phyloP scores from a whole-genome alignment of 331 rosid species.

The Malus hybrid region DNA sequence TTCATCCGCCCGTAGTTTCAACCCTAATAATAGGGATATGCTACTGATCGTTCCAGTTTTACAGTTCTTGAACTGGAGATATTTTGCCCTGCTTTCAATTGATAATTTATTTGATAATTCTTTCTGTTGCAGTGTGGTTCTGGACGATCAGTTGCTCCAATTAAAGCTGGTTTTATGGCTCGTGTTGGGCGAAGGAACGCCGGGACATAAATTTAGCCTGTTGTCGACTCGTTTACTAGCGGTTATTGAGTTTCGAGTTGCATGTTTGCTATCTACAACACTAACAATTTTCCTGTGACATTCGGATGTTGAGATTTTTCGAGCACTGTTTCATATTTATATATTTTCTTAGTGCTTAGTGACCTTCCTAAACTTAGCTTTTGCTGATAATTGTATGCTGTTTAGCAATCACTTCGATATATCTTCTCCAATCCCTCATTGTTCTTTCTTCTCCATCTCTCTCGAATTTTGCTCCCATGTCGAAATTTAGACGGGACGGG shows the following conservation, averaged over 20 bases:
- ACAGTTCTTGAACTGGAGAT: neutral
- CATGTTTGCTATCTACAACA: neutral
- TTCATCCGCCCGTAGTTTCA: neutral
- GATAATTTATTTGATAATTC: neutral
- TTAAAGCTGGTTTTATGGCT: conserved; percentile 90
- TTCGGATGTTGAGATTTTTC: neutral
- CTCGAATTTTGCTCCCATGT: too few species aligned
- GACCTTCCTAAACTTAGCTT: neutral
- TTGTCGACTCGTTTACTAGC: conserved; percentile 3
- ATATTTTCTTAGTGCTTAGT: neutral
- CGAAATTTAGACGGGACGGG: too few species aligned
- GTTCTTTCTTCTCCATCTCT: neutral
- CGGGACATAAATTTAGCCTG: conserved; percentile 37
- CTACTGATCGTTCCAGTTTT: neutral
- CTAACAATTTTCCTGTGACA: neutral
- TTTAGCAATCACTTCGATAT: neutral
- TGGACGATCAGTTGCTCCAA: conserved; percentile 86
- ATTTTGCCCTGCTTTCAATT: too few species aligned
- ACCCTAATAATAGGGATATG: neutral
- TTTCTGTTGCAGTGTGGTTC: conserved; percentile 69
- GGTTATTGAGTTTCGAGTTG: neutral
- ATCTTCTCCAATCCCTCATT: neutral
- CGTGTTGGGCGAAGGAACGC: conserved; percentile 80
- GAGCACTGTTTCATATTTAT: neutral
- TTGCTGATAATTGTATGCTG: neutral